phyloP scores from a whole-genome alignment of 768 basidiomycete genomes.

The Lentinula sp. region DNA sequence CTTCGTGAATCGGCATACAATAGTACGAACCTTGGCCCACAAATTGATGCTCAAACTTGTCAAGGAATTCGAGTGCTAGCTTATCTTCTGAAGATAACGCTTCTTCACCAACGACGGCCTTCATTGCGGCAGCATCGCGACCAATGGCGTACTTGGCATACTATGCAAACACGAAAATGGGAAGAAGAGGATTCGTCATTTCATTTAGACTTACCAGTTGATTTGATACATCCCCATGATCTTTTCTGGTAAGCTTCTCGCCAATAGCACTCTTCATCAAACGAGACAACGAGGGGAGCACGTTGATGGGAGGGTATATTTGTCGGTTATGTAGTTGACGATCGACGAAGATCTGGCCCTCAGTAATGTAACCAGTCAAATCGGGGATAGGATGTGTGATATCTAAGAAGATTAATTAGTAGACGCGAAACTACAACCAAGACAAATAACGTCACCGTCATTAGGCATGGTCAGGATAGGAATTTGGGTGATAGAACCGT shows the following conservation, averaged over 20 bases:
- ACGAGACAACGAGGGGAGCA: constrained; percentile 95
- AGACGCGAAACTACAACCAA: constrained; percentile 10
- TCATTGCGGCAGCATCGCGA: constrained; percentile 96
- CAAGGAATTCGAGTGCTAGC: constrained; percentile 93
- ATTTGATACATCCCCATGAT: constrained; percentile 99
- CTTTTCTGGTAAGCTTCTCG: constrained; percentile 93
- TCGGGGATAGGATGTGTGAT: constrained; percentile 99
- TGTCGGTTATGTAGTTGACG: constrained; percentile 94
- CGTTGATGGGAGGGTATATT: constrained; percentile 99
- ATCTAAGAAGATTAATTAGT: constrained; percentile 43
- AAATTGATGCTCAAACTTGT: constrained; percentile 96
- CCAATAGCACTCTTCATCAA: constrained; percentile 99
- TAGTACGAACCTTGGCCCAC: constrained; percentile 83
- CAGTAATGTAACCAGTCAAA: constrained; percentile 98
- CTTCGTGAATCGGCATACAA: constrained; percentile 1
- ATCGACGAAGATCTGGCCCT: constrained; percentile 99
- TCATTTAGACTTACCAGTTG: constrained; percentile 64
- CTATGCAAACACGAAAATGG: constrained; percentile 30
- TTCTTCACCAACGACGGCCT: constrained; percentile 98
- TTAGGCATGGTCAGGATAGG: constrained; percentile 99
- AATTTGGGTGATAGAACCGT: constrained; percentile 99
- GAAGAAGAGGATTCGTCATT: constrained; percentile 7
- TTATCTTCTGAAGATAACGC: constrained; percentile 94
- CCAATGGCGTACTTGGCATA: constrained; percentile 99
- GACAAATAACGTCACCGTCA: constrained; percentile 62